Evolutionary conservation across 768 basidiomycete genomes (phyloP), one percentile per base, ranked within the genome.

Genomic region (Leccinellum luteum): DNA sequence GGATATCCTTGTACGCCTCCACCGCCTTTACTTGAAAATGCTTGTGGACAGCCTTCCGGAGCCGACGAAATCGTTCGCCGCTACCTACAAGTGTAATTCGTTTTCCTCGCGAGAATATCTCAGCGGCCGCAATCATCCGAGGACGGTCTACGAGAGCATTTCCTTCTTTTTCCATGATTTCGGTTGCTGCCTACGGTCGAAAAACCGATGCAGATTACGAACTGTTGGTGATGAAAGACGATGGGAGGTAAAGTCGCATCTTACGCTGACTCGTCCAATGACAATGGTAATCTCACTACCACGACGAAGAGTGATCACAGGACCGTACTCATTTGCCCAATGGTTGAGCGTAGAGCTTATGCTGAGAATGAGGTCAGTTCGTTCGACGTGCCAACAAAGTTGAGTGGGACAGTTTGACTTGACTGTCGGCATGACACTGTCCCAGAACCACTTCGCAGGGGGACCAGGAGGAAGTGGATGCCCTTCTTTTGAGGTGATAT

Each of bases 91-190:
- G 67, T 17, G 82, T 58, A 7, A 81, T 72, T 25, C 84, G 70
- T 77, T 84, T 84, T 0, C 80, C 80, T 5, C 83, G 81, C 0
- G 79, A 81, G 0, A 85, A 72, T 0, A 81, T 78, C 53, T 85
- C 81, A 1, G 78, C 78, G 0, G 81, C 83, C 0, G 85, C 76
- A 41, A 85, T 81, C 54, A 74, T 78, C 0, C 62, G 60, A 17
- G 84, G 84, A 32, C 84, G 71, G 64, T 85, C 85, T 0, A 72
- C 78, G 12, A 81, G 72, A 1, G 74, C 65, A 0, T 79, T 77
- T 1, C 84, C 83, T 62, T 84, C 82, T 49, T 81, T 80, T 67
- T 85, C 85, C 82, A 85, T 80, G 49, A 86, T 80, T 8, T 85
- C 84, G 0, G 81, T 75, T 0, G 83, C 82, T 10, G 81, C 83